Conservation (phyloP, 1,284 basidiomycete species). For the Ganoderma sp. region DNA sequence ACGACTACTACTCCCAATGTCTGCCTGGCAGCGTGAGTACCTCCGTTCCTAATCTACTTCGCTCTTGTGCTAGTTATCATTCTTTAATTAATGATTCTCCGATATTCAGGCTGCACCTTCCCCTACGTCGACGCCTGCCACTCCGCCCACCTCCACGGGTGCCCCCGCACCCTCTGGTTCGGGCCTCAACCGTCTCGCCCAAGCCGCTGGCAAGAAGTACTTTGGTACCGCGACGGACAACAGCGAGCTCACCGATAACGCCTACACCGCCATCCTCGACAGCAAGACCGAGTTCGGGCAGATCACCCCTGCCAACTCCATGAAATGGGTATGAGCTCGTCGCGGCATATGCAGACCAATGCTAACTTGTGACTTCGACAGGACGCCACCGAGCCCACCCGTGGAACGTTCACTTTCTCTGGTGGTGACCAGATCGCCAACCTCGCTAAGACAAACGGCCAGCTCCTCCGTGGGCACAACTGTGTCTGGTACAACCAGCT, state of each 20-base stretch:
- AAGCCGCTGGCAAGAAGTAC: constrained; percentile 61
- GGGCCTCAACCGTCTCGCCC: constrained; percentile 49
- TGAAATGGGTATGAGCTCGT: constrained; percentile 56
- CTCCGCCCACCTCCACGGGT: constrained; percentile 14
- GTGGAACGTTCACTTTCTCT: constrained; percentile 53
- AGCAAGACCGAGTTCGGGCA: constrained; percentile 54
- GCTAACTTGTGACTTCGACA: constrained; percentile 22
- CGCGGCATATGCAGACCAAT: not conserved
- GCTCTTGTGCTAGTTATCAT: not conserved
- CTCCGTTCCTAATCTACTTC: not conserved
- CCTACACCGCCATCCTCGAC: constrained; percentile 52
- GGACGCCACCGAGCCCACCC: constrained; percentile 57
- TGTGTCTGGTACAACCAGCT: constrained; percentile 65
- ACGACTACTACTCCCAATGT: constrained; percentile 45
- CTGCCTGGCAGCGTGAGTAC: constrained; percentile 35
- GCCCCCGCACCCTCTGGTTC: constrained; percentile 34
- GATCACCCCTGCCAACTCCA: constrained; percentile 59
- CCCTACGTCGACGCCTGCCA: constrained; percentile 15
- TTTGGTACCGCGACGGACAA: constrained; percentile 70
- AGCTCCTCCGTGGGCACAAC: constrained; percentile 50
- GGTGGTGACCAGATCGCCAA: constrained; percentile 52
- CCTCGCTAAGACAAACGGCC: constrained; percentile 52
- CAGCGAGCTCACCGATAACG: constrained; percentile 52
- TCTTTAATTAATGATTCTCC: not conserved
- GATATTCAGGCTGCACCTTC: constrained; percentile 20